phyloP scores from a whole-genome alignment of 768 basidiomycete genomes.

The Lactarius pseudohatsudake region DNA sequence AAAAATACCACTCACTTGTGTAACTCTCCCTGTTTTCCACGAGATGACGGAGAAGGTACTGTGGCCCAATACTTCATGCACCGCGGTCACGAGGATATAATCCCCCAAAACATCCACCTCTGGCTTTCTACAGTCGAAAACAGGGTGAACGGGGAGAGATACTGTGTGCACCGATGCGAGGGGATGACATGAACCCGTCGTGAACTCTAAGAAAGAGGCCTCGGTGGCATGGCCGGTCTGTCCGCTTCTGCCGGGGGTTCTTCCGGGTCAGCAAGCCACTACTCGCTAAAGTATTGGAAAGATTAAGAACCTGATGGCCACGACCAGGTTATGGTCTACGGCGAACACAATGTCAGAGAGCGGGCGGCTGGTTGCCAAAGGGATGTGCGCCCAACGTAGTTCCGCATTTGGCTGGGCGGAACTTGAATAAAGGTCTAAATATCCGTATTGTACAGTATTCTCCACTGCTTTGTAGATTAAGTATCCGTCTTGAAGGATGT shows the following conservation, averaged over 20 bases:
- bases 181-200: constrained; percentile 14
- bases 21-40: constrained; percentile 15
- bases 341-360: constrained; percentile 8
- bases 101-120: constrained; percentile 15
- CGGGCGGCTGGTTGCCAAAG: not conserved
- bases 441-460: not conserved
- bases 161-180: constrained; percentile 9
- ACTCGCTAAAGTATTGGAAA: not conserved
- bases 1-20: not conserved
- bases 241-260: not conserved
- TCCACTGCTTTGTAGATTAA: constrained; percentile 3
- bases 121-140: constrained; percentile 13
- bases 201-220: constrained; percentile 14
- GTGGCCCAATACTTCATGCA: not conserved
- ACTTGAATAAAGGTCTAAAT: constrained; percentile 12
- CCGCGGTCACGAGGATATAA: constrained; percentile 12
- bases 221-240: not conserved
- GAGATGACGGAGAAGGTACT: constrained; percentile 14
- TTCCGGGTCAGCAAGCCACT: not conserved
- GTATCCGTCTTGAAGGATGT: constrained; percentile 4
- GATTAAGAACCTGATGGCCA: constrained; percentile 9
- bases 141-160: constrained; percentile 1
- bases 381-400: constrained; percentile 8
- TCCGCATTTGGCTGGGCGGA: not conserved
- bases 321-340: constrained; percentile 18